These are phyloP conservation scores for Aspergillus sp. DNA, from an alignment of 2,329 filamentous ascomycete genomes.

Conservation along the genomic window DNA sequence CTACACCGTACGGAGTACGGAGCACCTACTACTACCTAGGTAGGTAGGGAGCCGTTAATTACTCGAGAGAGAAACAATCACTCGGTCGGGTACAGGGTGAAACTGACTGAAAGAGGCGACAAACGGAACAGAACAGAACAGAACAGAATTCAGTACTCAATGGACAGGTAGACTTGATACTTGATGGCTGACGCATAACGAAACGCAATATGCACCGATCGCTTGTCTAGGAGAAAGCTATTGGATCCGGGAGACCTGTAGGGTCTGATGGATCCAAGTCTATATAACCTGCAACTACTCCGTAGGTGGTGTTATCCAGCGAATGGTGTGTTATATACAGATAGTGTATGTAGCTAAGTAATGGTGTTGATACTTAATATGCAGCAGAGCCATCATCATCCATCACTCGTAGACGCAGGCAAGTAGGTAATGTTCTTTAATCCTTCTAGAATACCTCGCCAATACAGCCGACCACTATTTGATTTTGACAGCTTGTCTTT, in stretches of 20 bases:
- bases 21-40: too few species aligned
- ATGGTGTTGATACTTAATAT: background rate
- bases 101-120: background rate
- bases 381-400: background rate
- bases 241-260: background rate
- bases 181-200: background rate
- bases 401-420: background rate
- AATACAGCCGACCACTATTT: background rate
- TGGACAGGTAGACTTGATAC: background rate
- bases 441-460: conserved; percentile 9
- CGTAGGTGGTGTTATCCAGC: too few species aligned
- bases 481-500: background rate
- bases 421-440: conserved; percentile 2
- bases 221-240: background rate
- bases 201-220: background rate
- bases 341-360: background rate
- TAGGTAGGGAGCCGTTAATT: too few species aligned
- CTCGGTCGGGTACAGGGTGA: background rate
- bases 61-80: background rate
- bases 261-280: background rate
- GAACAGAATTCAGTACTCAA: background rate
- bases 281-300: too few species aligned
- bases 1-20: too few species aligned
- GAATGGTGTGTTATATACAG: too few species aligned
- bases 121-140: background rate